phyloP scores from a whole-genome alignment of 176 grass and related monocot genomes.

The Oryza glumipatula region DNA sequence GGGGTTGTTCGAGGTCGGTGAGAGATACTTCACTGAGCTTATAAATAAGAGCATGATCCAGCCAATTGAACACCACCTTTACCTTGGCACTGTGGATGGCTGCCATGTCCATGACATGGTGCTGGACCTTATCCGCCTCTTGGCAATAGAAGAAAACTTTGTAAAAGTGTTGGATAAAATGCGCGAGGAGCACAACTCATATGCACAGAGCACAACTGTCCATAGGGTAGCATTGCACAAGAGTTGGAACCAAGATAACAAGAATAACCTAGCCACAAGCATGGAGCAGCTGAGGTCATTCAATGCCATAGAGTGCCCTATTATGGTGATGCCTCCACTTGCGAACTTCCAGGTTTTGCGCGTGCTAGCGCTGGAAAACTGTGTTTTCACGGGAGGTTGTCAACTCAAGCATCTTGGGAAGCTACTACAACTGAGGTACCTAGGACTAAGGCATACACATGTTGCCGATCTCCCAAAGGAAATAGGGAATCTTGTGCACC shows the following conservation, averaged over 20 bases:
- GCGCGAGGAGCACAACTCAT: neutral
- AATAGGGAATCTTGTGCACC: neutral
- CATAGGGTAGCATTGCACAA: neutral
- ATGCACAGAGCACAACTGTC: neutral
- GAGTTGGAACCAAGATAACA: neutral
- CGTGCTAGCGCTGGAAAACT: neutral
- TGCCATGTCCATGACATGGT: slow-evolving; percentile 21
- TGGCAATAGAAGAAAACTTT: slow-evolving; percentile 32
- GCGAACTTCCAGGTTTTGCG: neutral
- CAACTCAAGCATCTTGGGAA: neutral
- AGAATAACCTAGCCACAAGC: no score
- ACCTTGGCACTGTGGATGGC: accelerated
- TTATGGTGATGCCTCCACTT: neutral
- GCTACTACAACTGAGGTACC: neutral
- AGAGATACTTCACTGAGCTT: slow-evolving; percentile 7
- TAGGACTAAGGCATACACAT: neutral
- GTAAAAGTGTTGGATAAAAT: neutral
- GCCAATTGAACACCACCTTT: neutral
- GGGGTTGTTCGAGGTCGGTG: neutral
- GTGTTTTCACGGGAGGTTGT: neutral
- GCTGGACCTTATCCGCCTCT: neutral
- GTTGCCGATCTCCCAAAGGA: neutral
- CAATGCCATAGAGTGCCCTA: neutral
- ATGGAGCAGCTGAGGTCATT: neutral
- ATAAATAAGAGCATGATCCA: slow-evolving; percentile 33